Conservation (phyloP, 1,284 basidiomycete genomes). For the Irpex sp. region DNA sequence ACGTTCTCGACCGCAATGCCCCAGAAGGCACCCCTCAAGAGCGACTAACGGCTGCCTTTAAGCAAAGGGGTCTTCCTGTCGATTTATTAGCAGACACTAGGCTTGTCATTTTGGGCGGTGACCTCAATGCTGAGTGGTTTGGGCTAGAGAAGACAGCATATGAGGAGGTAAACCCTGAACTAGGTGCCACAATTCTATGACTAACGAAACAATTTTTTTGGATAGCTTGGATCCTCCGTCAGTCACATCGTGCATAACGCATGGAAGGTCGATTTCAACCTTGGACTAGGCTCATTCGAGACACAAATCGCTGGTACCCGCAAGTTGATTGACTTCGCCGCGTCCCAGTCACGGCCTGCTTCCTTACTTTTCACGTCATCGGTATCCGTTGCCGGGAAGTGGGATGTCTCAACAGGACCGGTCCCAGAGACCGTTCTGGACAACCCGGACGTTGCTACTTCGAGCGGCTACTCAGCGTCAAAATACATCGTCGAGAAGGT, state of each 20-base stretch:
- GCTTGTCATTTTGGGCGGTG: conserved; percentile 6
- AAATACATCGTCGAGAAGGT: conserved; percentile 30
- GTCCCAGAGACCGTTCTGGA: conserved; percentile 30
- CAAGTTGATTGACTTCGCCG: conserved; percentile 27
- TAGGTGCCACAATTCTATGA: too few relatives aligned
- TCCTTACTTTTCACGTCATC: conserved; percentile 32
- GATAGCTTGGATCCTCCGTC: conserved; percentile 11
- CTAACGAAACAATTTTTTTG: background rate
- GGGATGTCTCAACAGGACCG: conserved; percentile 18
- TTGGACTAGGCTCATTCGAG: conserved; percentile 29
- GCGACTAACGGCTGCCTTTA: conserved; percentile 8
- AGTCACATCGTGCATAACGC: conserved; percentile 22
- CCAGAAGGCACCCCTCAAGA: background rate
- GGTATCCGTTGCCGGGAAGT: conserved; percentile 16
- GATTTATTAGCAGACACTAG: conserved; percentile 2
- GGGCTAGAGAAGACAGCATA: conserved; percentile 6
- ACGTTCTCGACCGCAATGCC: conserved; percentile 14
- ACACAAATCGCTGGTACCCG: conserved; percentile 21
- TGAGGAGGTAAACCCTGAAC: conserved; percentile 7
- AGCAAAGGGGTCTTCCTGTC: conserved; percentile 3
- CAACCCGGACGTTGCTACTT: conserved; percentile 21
- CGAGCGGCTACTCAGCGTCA: conserved; percentile 30
- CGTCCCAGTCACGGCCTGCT: conserved; percentile 8
- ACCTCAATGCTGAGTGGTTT: conserved; percentile 4
- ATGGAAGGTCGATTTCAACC: conserved; percentile 34